Evolutionary conservation across 1,284 basidiomycete species (phyloP).

Genomic region (Fomitopsis betulina): DNA sequence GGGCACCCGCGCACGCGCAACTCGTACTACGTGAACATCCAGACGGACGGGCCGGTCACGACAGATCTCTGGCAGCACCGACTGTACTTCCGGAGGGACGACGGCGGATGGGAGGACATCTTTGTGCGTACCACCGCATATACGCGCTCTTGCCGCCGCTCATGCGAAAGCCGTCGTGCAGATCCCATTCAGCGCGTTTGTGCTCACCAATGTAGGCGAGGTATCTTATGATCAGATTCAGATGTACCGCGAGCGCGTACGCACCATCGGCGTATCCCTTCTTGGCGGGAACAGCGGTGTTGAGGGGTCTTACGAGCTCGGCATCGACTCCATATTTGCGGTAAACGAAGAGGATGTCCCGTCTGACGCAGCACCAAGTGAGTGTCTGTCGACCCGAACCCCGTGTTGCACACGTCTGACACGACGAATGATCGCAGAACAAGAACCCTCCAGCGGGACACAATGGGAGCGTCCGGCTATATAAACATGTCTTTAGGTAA

Average conservation of each 20-base stretch:
- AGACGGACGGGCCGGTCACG: slow-evolving; percentile 75
- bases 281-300: slow-evolving; percentile 74
- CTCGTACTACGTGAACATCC: slow-evolving; percentile 86
- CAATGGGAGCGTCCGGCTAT: slow-evolving; percentile 25
- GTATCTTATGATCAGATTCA: slow-evolving; percentile 61
- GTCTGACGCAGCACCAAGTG: slow-evolving; percentile 29
- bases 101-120: slow-evolving; percentile 82
- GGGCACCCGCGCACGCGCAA: slow-evolving; percentile 68
- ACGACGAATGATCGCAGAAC: slow-evolving; percentile 17
- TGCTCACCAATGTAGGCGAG: slow-evolving; percentile 81
- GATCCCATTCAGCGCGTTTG: slow-evolving; percentile 81
- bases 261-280: slow-evolving; percentile 81
- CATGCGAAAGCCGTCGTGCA: slow-evolving; percentile 23
- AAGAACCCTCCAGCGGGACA: slow-evolving; percentile 24
- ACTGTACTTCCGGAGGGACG: slow-evolving; percentile 67
- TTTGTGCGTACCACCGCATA: slow-evolving; percentile 48
- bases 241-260: slow-evolving; percentile 74
- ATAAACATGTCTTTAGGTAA: neutral
- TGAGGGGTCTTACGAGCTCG: slow-evolving; percentile 70
- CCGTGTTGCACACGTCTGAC: neutral
- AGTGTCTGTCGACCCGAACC: slow-evolving; percentile 11
- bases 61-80: slow-evolving; percentile 90
- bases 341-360: slow-evolving; percentile 52
- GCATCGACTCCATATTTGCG: slow-evolving; percentile 66
- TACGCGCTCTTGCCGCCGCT: neutral